Base-by-base conservation (phyloP, 2,329 filamentous ascomycete species). In the Sarocladiaceae sp. region DNA sequence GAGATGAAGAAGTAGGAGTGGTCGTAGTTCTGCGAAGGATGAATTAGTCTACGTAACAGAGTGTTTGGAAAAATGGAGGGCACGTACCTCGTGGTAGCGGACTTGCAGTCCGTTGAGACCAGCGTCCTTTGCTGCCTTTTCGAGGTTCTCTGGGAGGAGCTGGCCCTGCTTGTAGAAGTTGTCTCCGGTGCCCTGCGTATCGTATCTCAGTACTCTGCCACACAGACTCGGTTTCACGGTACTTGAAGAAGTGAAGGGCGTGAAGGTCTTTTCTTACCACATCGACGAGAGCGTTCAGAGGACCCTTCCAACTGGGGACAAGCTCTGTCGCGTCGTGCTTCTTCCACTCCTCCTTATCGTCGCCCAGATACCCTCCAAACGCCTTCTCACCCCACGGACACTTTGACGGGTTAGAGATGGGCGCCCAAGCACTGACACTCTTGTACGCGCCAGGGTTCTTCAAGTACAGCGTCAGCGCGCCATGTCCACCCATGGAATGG, bases 1-100 rank as follows among this genome's bases (percentile, higher is more conserved):
- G 90, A 83, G 73, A 98, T 94, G 67, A 95, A 96, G 68, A 82
- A 98, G 70, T 98, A 98, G 50, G 88, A 95, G 69, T 98, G 93
- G 64, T 98, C 93, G 61, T 98, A 97, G 50, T 82, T 89, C 68
- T 86, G 59, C 4, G 15, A 5, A 20, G 26, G 24, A 21, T 7
- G 11, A n/a, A 35, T 47, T n/a, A 47, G 45, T 31, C 6, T 13
- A 23, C 7, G 18, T 19, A 19, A 4, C n/a, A 5, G 16, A 10
- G 23, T 13, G 23, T 43, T 19, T 46, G 44, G 2, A 13, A 37
- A 18, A 15, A 39, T n/a, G 1, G 18, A 27, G 11, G 15, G 16
- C 12, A 47, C 74, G 62, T 56, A 80, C 80, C 50, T 85, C 75
- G 62, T 95, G 91, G 72, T 91, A 93, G 57, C 91, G 79, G 51